A percentile compares a stretch with the other conserved stretches of the same genome.
Conservation (phyloP, 768 basidiomycete species). For the Mycena maculata region DNA sequence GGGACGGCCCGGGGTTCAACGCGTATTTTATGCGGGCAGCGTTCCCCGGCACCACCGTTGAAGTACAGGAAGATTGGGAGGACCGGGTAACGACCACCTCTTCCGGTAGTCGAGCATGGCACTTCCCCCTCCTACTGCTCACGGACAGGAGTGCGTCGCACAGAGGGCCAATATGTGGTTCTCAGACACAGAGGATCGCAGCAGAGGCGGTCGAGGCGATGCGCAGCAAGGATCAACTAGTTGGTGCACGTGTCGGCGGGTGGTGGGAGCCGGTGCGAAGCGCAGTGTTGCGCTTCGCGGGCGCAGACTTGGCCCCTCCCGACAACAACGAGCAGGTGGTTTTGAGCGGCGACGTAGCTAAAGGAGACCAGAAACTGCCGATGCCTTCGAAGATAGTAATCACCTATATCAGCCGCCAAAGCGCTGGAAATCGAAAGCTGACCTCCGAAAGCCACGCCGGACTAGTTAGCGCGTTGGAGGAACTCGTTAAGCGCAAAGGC, state of each 20-base stretch:
- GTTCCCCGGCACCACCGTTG: constrained; percentile 77
- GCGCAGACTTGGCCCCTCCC: constrained; percentile 49
- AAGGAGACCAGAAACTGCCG: constrained; percentile 45
- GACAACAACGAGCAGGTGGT: constrained; percentile 33
- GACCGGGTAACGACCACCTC: constrained; percentile 62
- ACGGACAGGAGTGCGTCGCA: constrained; percentile 84
- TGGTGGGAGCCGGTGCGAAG: constrained; percentile 87
- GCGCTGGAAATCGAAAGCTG: constrained; percentile 61
- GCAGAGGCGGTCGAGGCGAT: constrained; percentile 73
- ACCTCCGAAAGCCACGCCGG: constrained; percentile 64
- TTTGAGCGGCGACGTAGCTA: constrained; percentile 25
- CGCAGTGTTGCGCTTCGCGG: constrained; percentile 75
- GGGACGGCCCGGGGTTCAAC: constrained; percentile 84
- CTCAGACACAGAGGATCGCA: constrained; percentile 76
- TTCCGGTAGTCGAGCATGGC: constrained; percentile 62
- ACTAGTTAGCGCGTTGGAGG: constrained; percentile 64
- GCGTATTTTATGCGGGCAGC: constrained; percentile 78
- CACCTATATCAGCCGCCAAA: constrained; percentile 80
- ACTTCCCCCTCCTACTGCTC: constrained; percentile 76
- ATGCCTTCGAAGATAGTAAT: constrained; percentile 68
- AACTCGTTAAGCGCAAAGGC: constrained; percentile 57
- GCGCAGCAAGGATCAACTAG: constrained; percentile 44
- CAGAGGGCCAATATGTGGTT: constrained; percentile 71
- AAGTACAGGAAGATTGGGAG: constrained; percentile 76
- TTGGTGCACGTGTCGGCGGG: constrained; percentile 56